These are phyloP conservation scores for Aspergillus nanangensis DNA, from an alignment of 495 filamentous ascomycete genomes.

Conservation along the genomic window DNA sequence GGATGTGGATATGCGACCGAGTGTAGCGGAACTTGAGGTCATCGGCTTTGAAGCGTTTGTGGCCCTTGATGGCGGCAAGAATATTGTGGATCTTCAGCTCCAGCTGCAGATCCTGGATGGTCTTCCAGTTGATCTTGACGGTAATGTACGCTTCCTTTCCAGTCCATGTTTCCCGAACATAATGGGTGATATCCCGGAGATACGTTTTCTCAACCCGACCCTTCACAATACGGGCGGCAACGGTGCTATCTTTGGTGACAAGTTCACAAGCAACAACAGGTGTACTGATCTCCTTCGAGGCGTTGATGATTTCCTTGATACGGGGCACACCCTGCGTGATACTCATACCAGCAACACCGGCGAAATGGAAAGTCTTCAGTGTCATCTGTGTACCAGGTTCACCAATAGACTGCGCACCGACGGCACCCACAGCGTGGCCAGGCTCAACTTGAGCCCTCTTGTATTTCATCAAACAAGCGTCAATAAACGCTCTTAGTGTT, in stretches of 20 bases:
- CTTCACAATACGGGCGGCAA: slow-evolving; percentile 82
- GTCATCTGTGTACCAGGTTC: slow-evolving; percentile 99
- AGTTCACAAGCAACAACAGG: slow-evolving; percentile 87
- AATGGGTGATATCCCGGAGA: slow-evolving; percentile 57
- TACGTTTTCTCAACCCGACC: slow-evolving; percentile 74
- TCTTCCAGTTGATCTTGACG: slow-evolving; percentile 71
- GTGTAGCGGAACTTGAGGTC: slow-evolving; percentile 48
- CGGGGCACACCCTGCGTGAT: slow-evolving; percentile 98
- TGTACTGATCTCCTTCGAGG: slow-evolving; percentile 86
- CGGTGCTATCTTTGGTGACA: slow-evolving; percentile 60
- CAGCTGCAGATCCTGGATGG: slow-evolving; percentile 72
- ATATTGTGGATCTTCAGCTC: slow-evolving; percentile 69
- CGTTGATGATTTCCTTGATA: slow-evolving; percentile 99
- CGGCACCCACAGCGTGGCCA: slow-evolving; percentile 94
- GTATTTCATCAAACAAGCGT: slow-evolving; percentile 83
- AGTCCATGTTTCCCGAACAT: slow-evolving; percentile 80
- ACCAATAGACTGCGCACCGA: slow-evolving; percentile 96
- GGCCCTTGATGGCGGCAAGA: slow-evolving; percentile 61
- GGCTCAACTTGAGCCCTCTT: slow-evolving; percentile 84
- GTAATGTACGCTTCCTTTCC: slow-evolving; percentile 65
- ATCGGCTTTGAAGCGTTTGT: slow-evolving; percentile 69
- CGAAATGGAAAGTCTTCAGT: slow-evolving; percentile 99
- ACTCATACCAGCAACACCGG: slow-evolving; percentile 98
- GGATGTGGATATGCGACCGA: slow-evolving; percentile 51
- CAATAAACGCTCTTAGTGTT: slow-evolving; percentile 71